These are phyloP conservation scores for Babjeviella inositovora DNA, from an alignment of 805 yeast genomes.

Conservation along the genomic window DNA sequence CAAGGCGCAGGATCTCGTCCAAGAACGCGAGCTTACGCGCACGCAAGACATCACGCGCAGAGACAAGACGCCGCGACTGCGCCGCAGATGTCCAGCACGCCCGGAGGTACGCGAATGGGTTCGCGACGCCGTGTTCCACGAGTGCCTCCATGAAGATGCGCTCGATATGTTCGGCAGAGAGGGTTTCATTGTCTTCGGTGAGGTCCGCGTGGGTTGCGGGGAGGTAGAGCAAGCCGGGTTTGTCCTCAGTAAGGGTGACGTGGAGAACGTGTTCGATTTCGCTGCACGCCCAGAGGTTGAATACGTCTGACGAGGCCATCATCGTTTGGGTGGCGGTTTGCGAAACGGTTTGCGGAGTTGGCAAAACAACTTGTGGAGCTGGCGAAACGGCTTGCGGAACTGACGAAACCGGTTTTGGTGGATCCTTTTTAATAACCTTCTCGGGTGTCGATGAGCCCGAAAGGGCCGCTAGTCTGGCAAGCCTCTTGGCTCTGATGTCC, in stretches of 20 bases:
- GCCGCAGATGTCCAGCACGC: slow-evolving; percentile 23
- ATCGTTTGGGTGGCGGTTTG: too few species aligned
- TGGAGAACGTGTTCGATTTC: neutral
- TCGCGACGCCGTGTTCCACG: slow-evolving; percentile 31
- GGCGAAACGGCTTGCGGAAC: too few species aligned
- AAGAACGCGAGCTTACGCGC: slow-evolving; percentile 20
- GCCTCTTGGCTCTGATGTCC: too few species aligned
- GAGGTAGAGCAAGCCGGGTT: slow-evolving; percentile 1
- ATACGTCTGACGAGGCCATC: too few species aligned
- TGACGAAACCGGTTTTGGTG: too few species aligned
- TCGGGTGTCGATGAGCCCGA: too few species aligned
- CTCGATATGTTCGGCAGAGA: too few species aligned
- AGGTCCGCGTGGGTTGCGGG: neutral
- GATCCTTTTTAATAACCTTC: too few species aligned
- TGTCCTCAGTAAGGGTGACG: slow-evolving; percentile 1
- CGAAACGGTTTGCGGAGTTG: too few species aligned
- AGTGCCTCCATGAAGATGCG: slow-evolving; percentile 35
- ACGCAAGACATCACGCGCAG: slow-evolving; percentile 19
- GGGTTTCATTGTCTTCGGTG: slow-evolving; percentile 1
- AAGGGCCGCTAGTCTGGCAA: too few species aligned
- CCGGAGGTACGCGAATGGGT: slow-evolving; percentile 31
- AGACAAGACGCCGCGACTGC: slow-evolving; percentile 21
- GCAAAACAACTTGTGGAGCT: too few species aligned
- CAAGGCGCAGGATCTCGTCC: slow-evolving; percentile 28
- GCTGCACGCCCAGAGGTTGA: too few species aligned